These are phyloP conservation scores for Spathaspora sp. DNA, from an alignment of 805 yeast species.

Conservation along the genomic window DNA sequence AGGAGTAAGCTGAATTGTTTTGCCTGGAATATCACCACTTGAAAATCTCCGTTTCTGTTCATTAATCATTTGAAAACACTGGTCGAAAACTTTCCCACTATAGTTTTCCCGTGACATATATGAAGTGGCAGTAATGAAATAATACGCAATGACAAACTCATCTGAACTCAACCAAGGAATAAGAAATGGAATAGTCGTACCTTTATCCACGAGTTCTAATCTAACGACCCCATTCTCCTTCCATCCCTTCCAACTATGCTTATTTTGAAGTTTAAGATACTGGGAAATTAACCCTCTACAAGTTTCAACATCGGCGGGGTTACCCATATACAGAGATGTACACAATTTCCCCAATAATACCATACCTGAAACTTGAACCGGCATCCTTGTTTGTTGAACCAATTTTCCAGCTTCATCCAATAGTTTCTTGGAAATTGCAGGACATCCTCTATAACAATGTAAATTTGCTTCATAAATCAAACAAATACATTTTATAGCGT, in stretches of 20 bases:
- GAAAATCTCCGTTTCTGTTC: slow-evolving; percentile 14
- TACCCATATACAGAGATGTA: slow-evolving; percentile 23
- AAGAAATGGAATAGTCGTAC: slow-evolving; percentile 13
- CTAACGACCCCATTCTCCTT: slow-evolving; percentile 22
- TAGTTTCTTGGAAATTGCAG: slow-evolving; percentile 13
- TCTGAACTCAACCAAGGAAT: slow-evolving; percentile 41
- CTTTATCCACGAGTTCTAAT: neutral
- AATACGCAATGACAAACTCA: slow-evolving; percentile 39
- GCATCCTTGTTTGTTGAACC: slow-evolving; percentile 6
- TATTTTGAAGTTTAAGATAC: slow-evolving; percentile 18
- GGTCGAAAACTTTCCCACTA: slow-evolving; percentile 32
- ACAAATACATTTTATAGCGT: slow-evolving; percentile 17
- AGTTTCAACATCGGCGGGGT: slow-evolving; percentile 18
- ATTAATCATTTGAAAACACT: slow-evolving; percentile 31
- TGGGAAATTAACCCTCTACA: slow-evolving; percentile 18
- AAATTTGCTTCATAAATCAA: slow-evolving; percentile 25
- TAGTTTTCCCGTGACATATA: slow-evolving; percentile 31
- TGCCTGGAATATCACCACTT: no score
- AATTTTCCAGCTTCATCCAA: slow-evolving; percentile 14
- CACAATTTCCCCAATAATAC: slow-evolving; percentile 19
- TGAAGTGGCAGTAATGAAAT: slow-evolving; percentile 40
- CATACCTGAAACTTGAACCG: slow-evolving; percentile 33
- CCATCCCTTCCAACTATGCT: slow-evolving; percentile 25
- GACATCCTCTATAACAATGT: slow-evolving; percentile 26
- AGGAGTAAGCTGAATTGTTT: no score